Evolutionary conservation across 805 yeast species (phyloP), one percentile per base, ranked within the genome.

Genomic region (Candida mattraensis): DNA sequence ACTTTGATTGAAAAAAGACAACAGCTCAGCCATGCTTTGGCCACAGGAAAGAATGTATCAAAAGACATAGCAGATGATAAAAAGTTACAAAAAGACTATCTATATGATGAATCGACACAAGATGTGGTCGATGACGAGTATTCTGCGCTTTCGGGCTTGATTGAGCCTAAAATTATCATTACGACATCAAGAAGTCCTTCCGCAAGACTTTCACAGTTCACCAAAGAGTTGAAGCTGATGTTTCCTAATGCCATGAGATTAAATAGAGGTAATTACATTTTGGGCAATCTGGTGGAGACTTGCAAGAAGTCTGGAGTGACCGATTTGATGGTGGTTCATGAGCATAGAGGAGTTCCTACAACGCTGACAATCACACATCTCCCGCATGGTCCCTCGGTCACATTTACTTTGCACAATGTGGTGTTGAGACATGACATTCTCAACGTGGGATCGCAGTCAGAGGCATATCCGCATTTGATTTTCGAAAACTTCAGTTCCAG

Each of bases 321-420:
- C 2, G 99, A 93, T 59, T 64, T 93, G 48, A 69, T 93, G 16
- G 73, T 93, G 3, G 64, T 93, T 15, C 98, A 93, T 59, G 99
- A 93, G 59, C 99, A 93, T 63, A 75, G 99, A 64, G 99, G 99
- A 76, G 91, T 87, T 0, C 99, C 99, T 34, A 89, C 96, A 0
- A 86, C 96, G 1, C 54, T 93, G 41, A 91, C 98, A 1, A 67
- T 93, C 18, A 82, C 93, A 21, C 99, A 93, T 68, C 85, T 93
- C 60, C 99, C 99, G 4, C 96, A 93, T 58, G 99, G 99, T 0
- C 99, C 99, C 13, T 85, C 97, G 2, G 94, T 93, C 21, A 82
- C 85, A 29, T 93, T 93, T 70, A 86, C 97, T 8, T 67, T 93
- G 39, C 98, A 93, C 63, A 93, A 93, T 54, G 98, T 93, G 35